Conservation (phyloP, 2,329 filamentous ascomycete species). For the Gremmenia infestans region DNA sequence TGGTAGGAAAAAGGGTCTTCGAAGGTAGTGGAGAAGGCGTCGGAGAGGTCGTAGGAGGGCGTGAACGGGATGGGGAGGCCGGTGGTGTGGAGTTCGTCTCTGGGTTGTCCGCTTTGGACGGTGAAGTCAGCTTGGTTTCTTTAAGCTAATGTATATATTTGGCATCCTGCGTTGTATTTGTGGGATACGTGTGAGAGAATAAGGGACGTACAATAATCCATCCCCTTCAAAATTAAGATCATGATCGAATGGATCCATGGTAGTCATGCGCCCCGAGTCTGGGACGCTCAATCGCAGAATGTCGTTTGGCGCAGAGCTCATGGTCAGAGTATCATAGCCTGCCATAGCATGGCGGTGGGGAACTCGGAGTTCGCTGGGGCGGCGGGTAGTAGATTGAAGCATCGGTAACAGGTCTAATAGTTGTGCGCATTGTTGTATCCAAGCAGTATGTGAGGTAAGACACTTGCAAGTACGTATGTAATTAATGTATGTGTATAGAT, state of each 20-base stretch:
- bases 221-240: slow-evolving; percentile 27
- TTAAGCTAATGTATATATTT: not conserved
- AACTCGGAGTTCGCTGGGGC: slow-evolving; percentile 3
- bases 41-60: slow-evolving; percentile 56
- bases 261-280: slow-evolving; percentile 11
- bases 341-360: slow-evolving; percentile 7
- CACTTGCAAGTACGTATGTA: not conserved
- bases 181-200: not conserved
- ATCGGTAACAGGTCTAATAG: slow-evolving; percentile 4
- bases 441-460: not conserved
- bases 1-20: slow-evolving; percentile 60
- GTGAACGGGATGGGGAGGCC: slow-evolving; percentile 47
- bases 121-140: not conserved
- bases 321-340: slow-evolving; percentile 16
- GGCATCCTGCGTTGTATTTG: too few species aligned
- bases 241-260: slow-evolving; percentile 28
- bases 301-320: slow-evolving; percentile 18
- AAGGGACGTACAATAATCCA: slow-evolving; percentile 24
- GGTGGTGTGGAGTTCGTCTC: slow-evolving; percentile 34
- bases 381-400: slow-evolving; percentile 9
- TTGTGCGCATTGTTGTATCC: slow-evolving; percentile 16
- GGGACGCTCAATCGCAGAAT: slow-evolving; percentile 24
- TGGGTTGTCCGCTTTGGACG: slow-evolving; percentile 25
- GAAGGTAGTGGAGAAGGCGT: slow-evolving; percentile 56
- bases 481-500: not conserved